Conservation (phyloP, 495 filamentous ascomycete genomes). For the Pyrenula massariospora region DNA sequence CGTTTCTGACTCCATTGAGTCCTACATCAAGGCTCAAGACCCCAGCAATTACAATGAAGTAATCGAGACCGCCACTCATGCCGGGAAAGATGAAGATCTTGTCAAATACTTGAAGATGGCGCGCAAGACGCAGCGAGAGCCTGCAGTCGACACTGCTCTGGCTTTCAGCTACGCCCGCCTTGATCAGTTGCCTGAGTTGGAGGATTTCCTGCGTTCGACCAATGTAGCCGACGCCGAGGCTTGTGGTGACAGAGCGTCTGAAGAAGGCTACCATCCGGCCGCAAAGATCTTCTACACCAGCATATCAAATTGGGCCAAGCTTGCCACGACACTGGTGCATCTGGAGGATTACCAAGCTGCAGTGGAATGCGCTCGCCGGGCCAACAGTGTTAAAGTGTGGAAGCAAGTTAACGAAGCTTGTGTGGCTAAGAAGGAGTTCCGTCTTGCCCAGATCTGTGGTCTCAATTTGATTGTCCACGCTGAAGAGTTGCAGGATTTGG, state of each 20-base stretch:
- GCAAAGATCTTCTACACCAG: constrained; percentile 98
- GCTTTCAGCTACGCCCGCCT: constrained; percentile 89
- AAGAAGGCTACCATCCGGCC: constrained; percentile 87
- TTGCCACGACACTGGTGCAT: constrained; percentile 93
- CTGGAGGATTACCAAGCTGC: constrained; percentile 95
- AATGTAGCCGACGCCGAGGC: constrained; percentile 94
- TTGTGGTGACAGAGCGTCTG: constrained; percentile 95
- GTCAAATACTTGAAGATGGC: constrained; percentile 97
- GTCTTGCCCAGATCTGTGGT: constrained; percentile 97
- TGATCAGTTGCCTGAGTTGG: constrained; percentile 83
- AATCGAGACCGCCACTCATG: constrained; percentile 89
- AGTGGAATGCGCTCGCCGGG: constrained; percentile 96
- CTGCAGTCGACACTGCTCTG: constrained; percentile 83
- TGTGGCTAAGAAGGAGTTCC: constrained; percentile 97
- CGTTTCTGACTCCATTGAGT: constrained; percentile 85
- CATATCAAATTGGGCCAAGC: constrained; percentile 99
- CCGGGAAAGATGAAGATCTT: constrained; percentile 95
- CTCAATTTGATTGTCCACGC: constrained; percentile 98
- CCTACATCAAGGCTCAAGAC: constrained; percentile 91
- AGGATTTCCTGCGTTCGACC: constrained; percentile 88
- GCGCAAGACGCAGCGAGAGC: constrained; percentile 89
- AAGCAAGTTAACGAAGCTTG: constrained; percentile 97
- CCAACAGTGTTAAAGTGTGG: constrained; percentile 99
- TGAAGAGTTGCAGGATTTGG: constrained; percentile 86
- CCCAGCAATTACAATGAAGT: constrained; percentile 91